Base-by-base conservation (phyloP, 1,284 basidiomycete species). In the Tylopilus sp. region DNA sequence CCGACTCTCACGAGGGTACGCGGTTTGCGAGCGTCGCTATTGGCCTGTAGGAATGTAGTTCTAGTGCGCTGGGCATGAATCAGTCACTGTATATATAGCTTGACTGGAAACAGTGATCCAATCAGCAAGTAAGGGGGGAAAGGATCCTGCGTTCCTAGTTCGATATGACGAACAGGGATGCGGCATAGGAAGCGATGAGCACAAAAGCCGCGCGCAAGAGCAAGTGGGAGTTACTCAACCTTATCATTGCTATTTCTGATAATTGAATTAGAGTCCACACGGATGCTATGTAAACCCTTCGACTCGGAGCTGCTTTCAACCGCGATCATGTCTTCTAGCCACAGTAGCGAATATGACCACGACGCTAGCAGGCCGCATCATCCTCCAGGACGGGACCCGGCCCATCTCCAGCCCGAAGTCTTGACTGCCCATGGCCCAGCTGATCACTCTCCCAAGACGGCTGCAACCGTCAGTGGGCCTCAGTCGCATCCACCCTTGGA, bases 401-500 rank as follows among this genome's bases (percentile, higher is more conserved):
- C 50, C 1, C 59, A 59, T 43, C 56, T 63, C 39, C 39, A 36
- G 10, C 60, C 56, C 3, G 35, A 52, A 17, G 44, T 42, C 2
- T 30, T 59, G 47, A 46, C 46, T 9, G 52, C 56, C 4, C 58
- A 62, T 30, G 58, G 58, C 20, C n/a, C 59, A 7, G 20, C 42
- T 0, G 45, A 56, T 12, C 61, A 61, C 42, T 59, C 56, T 17
- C 56, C 58, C 1, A 40, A 47, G 10, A 57, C 35, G 7, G 50
- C 53, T 26, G 50, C 59, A 5, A 48, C 52, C 1, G 35, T 37
- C 3, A 17, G 44, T 21, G 38, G 45, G 24, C 44, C 50, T 12
- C 46, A 41, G 18, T 42, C 36, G 0, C 56, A 28, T n/a, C 61
- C 61, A 11, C 34, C 61, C 18, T 20, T 62, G 28, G 59, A 62